These are phyloP conservation scores for Colletotrichum lini DNA, from an alignment of 2,329 filamentous ascomycete genomes.

Conservation along the genomic window DNA sequence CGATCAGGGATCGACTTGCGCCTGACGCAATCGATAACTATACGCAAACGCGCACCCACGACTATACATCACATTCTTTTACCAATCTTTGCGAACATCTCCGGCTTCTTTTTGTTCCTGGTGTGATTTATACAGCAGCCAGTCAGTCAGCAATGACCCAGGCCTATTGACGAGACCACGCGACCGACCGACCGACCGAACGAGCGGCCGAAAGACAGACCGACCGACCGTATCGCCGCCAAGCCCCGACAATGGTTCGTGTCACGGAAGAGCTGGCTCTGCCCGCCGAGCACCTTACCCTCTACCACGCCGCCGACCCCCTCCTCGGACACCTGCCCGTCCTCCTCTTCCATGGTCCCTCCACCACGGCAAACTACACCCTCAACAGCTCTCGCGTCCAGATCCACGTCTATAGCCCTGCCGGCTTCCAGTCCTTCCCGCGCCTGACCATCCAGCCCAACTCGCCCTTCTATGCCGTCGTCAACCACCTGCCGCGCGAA, in stretches of 20 bases:
- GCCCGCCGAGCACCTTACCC: slow-evolving; percentile 84
- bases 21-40: slow-evolving; percentile 23
- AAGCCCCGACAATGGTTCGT: slow-evolving; percentile 79
- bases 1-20: slow-evolving; percentile 14
- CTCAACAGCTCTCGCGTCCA: slow-evolving; percentile 94
- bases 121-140: slow-evolving; percentile 28
- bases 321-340: slow-evolving; percentile 85
- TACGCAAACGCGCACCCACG: background rate
- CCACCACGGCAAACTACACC: slow-evolving; percentile 88
- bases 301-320: slow-evolving; percentile 91
- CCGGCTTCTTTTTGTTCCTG: slow-evolving; percentile 21
- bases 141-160: slow-evolving; percentile 47
- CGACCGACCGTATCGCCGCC: slow-evolving; percentile 42
- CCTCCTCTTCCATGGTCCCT: slow-evolving; percentile 92
- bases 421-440: slow-evolving; percentile 90
- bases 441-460: slow-evolving; percentile 94
- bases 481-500: slow-evolving; percentile 90
- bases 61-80: slow-evolving; percentile 31
- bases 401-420: slow-evolving; percentile 90
- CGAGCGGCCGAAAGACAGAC: slow-evolving; percentile 28
- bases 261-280: slow-evolving; percentile 84
- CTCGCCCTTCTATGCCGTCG: slow-evolving; percentile 90
- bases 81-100: background rate
- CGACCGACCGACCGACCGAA: slow-evolving; percentile 32
- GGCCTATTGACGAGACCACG: slow-evolving; percentile 45